These are phyloP conservation scores for Litsea cubeba DNA, from an alignment of 164 flowering plant species.

Conservation along the genomic window DNA sequence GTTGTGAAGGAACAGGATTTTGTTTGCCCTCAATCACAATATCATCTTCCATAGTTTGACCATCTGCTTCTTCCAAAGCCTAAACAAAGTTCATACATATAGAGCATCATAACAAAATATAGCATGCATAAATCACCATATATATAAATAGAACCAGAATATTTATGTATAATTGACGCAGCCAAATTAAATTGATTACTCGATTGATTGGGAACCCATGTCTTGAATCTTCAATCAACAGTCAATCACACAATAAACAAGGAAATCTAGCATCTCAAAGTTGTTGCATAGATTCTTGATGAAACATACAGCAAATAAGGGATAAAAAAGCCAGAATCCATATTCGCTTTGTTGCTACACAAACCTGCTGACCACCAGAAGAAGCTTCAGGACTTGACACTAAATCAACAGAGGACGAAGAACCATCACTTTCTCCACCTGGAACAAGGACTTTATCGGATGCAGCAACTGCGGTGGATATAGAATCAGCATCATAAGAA, in stretches of 20 bases:
- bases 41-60: constrained; percentile 24
- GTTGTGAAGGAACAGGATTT: constrained; percentile 10
- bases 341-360: constrained; percentile 6
- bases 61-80: constrained; percentile 27
- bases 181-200: not conserved
- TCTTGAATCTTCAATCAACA: not conserved
- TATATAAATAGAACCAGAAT: too few relatives aligned
- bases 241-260: not conserved
- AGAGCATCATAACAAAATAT: not conserved
- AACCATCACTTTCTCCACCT: constrained; percentile 43
- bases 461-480: constrained; percentile 42
- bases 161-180: not conserved
- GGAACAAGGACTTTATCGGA: constrained; percentile 81
- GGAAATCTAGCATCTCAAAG: not conserved
- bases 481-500: constrained; percentile 48
- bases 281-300: too few relatives aligned
- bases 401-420: constrained; percentile 39
- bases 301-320: too few relatives aligned
- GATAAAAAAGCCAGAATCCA: not conserved
- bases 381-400: constrained; percentile 32
- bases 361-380: constrained; percentile 46
- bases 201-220: not conserved
- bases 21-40: constrained; percentile 12
- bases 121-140: too few relatives aligned
- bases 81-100: constrained; percentile 9